A percentile compares a stretch with the other conserved stretches of the same genome.
These are phyloP conservation scores for Fusarium goolgardi DNA, from an alignment of 2,329 filamentous ascomycete species.

Conservation along the genomic window DNA sequence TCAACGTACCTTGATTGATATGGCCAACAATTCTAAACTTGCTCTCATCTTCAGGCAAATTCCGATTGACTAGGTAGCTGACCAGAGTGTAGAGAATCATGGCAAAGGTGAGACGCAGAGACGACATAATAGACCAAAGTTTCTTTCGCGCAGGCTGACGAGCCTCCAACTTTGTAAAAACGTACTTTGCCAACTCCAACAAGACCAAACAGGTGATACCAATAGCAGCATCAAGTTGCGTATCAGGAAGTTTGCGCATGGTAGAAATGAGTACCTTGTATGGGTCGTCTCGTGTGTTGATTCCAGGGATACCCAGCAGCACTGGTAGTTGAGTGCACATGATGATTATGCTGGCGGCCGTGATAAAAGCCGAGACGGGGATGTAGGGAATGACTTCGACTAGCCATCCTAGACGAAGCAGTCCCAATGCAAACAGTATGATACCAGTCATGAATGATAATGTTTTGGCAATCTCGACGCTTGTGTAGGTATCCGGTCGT, in stretches of 20 bases:
- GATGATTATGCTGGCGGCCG: constrained; percentile 63
- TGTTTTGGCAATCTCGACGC: constrained; percentile 57
- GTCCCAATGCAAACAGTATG: constrained; percentile 58
- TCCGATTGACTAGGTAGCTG: constrained; percentile 73
- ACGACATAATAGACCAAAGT: constrained; percentile 78
- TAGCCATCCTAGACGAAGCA: constrained; percentile 61
- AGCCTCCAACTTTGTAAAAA: constrained; percentile 70
- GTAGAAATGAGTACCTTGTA: constrained; percentile 59
- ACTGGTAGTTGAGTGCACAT: constrained; percentile 60
- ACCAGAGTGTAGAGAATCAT: constrained; percentile 81
- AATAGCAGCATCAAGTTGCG: constrained; percentile 76
- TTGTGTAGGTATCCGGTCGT: constrained; percentile 51
- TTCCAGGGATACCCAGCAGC: constrained; percentile 56
- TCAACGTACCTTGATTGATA: constrained; percentile 69
- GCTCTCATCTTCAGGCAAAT: constrained; percentile 59
- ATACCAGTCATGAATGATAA: constrained; percentile 59
- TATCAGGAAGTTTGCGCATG: constrained; percentile 55
- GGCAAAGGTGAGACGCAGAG: constrained; percentile 78
- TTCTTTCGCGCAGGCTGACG: constrained; percentile 70
- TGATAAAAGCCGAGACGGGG: constrained; percentile 64
- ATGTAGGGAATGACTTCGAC: constrained; percentile 64
- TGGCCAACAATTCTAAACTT: constrained; percentile 72
- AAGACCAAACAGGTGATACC: constrained; percentile 74
- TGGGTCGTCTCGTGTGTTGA: constrained; percentile 59
- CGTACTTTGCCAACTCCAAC: constrained; percentile 67